Conservation (phyloP, 2,329 filamentous ascomycete species). For the Fusarium nelsonii region DNA sequence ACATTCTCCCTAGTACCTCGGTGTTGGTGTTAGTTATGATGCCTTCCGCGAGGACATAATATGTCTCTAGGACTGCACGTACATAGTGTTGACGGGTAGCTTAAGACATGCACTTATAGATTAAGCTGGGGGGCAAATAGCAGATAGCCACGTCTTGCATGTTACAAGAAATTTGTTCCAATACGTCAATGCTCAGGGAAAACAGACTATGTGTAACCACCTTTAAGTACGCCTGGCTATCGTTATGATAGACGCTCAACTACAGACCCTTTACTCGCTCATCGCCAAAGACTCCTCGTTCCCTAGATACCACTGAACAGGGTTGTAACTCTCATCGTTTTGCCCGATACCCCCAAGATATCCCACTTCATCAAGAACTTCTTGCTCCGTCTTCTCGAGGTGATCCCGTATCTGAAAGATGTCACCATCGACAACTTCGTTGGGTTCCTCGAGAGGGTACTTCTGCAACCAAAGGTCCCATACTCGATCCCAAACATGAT, state of each 20-base stretch:
- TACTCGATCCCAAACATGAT: constrained; percentile 38
- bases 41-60: too few relatives aligned
- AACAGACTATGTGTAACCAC: not conserved
- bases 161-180: too few relatives aligned
- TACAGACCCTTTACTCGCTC: not conserved
- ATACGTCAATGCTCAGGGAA: not conserved
- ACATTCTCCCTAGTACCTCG: too few relatives aligned
- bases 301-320: not conserved
- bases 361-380: constrained; percentile 41
- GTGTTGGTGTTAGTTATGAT: too few relatives aligned
- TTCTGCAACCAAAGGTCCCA: constrained; percentile 51
- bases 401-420: constrained; percentile 35
- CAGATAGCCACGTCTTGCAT: too few relatives aligned
- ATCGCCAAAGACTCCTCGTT: not conserved
- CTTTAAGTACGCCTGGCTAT: not conserved
- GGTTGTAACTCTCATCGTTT: constrained; percentile 21
- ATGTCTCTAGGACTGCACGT: too few relatives aligned
- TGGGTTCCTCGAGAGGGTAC: constrained; percentile 33
- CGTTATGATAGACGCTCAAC: not conserved
- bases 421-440: constrained; percentile 7
- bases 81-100: too few relatives aligned
- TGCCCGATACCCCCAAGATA: constrained; percentile 48
- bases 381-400: constrained; percentile 36
- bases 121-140: too few relatives aligned
- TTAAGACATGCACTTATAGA: too few relatives aligned